phyloP scores from a whole-genome alignment of 2,329 filamentous ascomycete genomes.

The Phyllosticta capitalensis region DNA sequence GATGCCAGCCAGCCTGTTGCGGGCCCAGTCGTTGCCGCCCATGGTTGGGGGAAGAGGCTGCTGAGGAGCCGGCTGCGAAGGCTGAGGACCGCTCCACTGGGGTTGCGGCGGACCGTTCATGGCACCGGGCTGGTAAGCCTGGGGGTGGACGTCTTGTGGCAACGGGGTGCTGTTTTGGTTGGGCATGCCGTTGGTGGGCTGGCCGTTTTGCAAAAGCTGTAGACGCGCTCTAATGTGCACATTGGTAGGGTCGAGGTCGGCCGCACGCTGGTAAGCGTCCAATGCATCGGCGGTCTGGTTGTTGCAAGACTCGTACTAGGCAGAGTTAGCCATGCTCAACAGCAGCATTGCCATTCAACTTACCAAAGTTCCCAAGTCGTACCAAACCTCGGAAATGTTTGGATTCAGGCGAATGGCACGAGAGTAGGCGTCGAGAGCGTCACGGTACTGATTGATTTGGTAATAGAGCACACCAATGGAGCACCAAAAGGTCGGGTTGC shows the following conservation, averaged over 20 bases:
- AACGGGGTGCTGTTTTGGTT: conserved; percentile 71
- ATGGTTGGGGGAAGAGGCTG: conserved; percentile 52
- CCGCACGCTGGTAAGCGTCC: conserved; percentile 89
- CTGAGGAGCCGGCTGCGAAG: conserved; percentile 48
- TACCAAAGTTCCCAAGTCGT: conserved; percentile 91
- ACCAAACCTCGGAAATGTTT: conserved; percentile 99
- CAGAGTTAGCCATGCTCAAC: conserved; percentile 15
- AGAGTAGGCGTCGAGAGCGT: conserved; percentile 94
- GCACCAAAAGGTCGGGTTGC: conserved; percentile 98
- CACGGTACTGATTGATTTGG: conserved; percentile 98
- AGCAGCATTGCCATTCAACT: conserved; percentile 32
- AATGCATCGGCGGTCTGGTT: conserved; percentile 95
- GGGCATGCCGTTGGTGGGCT: conserved; percentile 56
- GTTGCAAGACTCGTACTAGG: conserved; percentile 93
- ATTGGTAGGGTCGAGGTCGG: conserved; percentile 86
- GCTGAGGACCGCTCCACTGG: conserved; percentile 76
- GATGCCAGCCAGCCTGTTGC: conserved; percentile 63
- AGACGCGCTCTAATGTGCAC: conserved; percentile 93
- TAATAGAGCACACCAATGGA: conserved; percentile 98
- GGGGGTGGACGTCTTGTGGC: conserved; percentile 91
- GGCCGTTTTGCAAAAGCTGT: conserved; percentile 75
- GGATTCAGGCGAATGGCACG: conserved; percentile 93
- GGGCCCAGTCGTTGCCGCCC: conserved; percentile 48
- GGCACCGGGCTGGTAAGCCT: conserved; percentile 78
- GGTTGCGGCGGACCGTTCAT: conserved; percentile 77